Evolutionary conservation across 805 yeast genomes (phyloP).

Genomic region (Ogataea corticis): DNA sequence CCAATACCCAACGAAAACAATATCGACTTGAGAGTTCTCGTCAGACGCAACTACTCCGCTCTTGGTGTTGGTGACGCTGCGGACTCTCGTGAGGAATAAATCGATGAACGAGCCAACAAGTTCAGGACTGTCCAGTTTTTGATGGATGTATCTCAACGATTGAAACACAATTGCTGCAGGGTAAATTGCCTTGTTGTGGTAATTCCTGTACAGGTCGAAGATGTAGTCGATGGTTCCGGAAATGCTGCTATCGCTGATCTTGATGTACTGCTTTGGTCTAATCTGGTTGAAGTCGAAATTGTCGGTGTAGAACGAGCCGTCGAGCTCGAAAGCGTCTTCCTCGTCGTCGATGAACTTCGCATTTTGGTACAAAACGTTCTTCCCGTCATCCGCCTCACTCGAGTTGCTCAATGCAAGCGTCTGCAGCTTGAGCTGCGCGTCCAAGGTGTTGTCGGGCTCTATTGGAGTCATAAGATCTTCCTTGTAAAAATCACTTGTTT

Average conservation of each 20-base stretch:
- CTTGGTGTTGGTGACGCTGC: slow-evolving; percentile 59
- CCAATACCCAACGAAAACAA: slow-evolving; percentile 82
- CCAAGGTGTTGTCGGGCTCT: slow-evolving; percentile 28
- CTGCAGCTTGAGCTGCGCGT: slow-evolving; percentile 39
- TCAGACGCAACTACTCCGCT: slow-evolving; percentile 46
- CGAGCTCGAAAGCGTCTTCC: slow-evolving; percentile 33
- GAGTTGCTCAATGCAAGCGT: slow-evolving; percentile 36
- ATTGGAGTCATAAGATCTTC: slow-evolving; percentile 17
- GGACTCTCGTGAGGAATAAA: slow-evolving; percentile 59
- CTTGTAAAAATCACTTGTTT: slow-evolving; percentile 14
- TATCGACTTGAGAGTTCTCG: slow-evolving; percentile 49
- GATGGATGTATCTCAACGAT: slow-evolving; percentile 66
- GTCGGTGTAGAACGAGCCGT: slow-evolving; percentile 31
- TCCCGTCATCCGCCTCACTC: slow-evolving; percentile 11
- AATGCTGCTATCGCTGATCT: slow-evolving; percentile 60
- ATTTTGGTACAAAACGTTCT: slow-evolving; percentile 23
- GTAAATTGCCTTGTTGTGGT: slow-evolving; percentile 50
- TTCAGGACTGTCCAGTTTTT: slow-evolving; percentile 52
- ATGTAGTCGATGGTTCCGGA: slow-evolving; percentile 49
- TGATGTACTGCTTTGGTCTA: slow-evolving; percentile 58
- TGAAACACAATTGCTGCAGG: slow-evolving; percentile 75
- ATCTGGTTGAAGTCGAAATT: slow-evolving; percentile 59
- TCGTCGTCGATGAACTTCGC: slow-evolving; percentile 33
- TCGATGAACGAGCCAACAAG: slow-evolving; percentile 60
- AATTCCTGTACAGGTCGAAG: slow-evolving; percentile 44